Evolutionary conservation across 225 moss, liverwort and hornwort genomes (phyloP), one percentile per base, ranked within the genome.

Genomic region (Pseudoscleropodium purum): DNA sequence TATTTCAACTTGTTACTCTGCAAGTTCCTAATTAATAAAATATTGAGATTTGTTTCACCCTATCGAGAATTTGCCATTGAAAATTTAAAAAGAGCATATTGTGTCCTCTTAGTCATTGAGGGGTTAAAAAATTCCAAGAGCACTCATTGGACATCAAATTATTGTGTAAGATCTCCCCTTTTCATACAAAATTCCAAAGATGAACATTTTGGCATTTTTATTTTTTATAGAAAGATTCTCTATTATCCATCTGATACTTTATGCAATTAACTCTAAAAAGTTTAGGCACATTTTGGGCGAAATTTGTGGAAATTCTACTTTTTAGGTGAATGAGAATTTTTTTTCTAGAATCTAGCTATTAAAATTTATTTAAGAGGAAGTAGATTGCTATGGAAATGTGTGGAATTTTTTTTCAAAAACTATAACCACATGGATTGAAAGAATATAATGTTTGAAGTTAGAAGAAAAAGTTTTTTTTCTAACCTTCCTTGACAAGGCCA

Each of bases 271-370:
- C 0, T 12, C 41, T 72, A 4, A 8, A 25, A 2, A 2, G 15
- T 0, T 1, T 1, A 43, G 10, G 5, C 17, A 29, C 3, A 45
- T 74, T 45, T 17, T 0, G 0, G 1, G 1, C 1, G 29, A 2
- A 74, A 74, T 17, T 45, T 27, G 5, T 27, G 0, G 39, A 70
- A 73, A 16, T 27, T 5, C 8, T 3, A 27, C 0, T 17, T 27
- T 67, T 9, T 45, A 29, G 16, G 9, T 9, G 0, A 27, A 2
- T 27, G 9, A 73, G 5, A 25, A 9, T 26, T 15, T 2, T 1
- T 18, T 18, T 56, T 56, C 56, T 0, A 16, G 4, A 45, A 29
- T 29, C 10, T 3, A 45, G 17, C 16, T 16, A 29, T 45, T 17
- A 5, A 18, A 45, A 74, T 45, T 45, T 45, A 10, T 17, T 29